These are phyloP conservation scores for Trichosporon ovoides DNA, from an alignment of 1,284 basidiomycete genomes.

Conservation along the genomic window DNA sequence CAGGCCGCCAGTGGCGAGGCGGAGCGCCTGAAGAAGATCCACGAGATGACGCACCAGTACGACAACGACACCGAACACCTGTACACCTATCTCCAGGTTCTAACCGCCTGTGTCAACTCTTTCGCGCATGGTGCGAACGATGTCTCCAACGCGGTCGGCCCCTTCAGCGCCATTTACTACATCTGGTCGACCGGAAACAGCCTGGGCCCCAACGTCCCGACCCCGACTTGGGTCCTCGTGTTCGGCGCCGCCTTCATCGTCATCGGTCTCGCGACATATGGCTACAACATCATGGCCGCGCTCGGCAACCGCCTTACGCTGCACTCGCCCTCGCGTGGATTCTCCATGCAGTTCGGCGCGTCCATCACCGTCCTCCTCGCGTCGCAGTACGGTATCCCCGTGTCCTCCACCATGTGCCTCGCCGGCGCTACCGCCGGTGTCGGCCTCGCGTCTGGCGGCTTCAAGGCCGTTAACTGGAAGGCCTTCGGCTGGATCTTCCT, in stretches of 20 bases:
- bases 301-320: slow-evolving; percentile 52
- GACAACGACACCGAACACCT: slow-evolving; percentile 52
- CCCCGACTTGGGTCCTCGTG: slow-evolving; percentile 51
- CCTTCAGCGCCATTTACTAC: slow-evolving; percentile 45
- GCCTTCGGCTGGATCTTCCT: slow-evolving; percentile 20
- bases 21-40: slow-evolving; percentile 26
- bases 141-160: slow-evolving; percentile 44
- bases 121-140: slow-evolving; percentile 52
- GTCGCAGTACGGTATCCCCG: slow-evolving; percentile 46
- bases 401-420: slow-evolving; percentile 51
- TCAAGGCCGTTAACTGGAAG: slow-evolving; percentile 46
- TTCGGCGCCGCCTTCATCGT: slow-evolving; percentile 48
- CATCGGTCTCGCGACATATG: slow-evolving; percentile 51
- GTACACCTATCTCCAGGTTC: slow-evolving; percentile 53
- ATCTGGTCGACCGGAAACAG: slow-evolving; percentile 43
- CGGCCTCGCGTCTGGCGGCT: slow-evolving; percentile 46
- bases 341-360: slow-evolving; percentile 52
- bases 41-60: slow-evolving; percentile 48
- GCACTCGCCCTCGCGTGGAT: slow-evolving; percentile 51
- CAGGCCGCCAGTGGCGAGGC: slow-evolving; percentile 30
- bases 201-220: slow-evolving; percentile 39
- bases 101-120: slow-evolving; percentile 52
- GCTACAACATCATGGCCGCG: slow-evolving; percentile 46
- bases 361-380: slow-evolving; percentile 51
- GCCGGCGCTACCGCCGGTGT: slow-evolving; percentile 52